Evolutionary conservation across 768 basidiomycete genomes (phyloP).

Genomic region (Sarcodon sp.): DNA sequence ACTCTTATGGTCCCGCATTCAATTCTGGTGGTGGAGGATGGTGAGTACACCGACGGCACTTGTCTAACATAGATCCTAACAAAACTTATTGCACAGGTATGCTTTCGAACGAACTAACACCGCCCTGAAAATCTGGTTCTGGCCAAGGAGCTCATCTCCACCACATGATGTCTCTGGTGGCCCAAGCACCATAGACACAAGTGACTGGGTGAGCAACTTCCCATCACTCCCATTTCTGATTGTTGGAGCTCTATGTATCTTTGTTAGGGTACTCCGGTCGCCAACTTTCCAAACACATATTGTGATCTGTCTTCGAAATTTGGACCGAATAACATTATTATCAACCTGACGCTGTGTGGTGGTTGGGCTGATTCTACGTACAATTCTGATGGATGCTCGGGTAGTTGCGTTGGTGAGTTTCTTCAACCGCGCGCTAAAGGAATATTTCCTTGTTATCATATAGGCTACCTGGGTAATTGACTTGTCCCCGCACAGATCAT

Average conservation of each 20-base stretch:
- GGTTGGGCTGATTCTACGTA: constrained; percentile 45
- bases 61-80: too few species aligned
- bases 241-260: too few species aligned
- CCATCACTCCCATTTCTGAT: too few species aligned
- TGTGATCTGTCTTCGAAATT: constrained; percentile 49
- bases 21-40: constrained; percentile 51
- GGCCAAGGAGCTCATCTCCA: constrained; percentile 34
- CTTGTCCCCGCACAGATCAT: constrained; percentile 25
- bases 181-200: constrained; percentile 29
- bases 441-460: neutral
- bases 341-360: constrained; percentile 61
- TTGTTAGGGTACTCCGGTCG: constrained; percentile 40
- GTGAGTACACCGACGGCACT: constrained; percentile 5
- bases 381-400: constrained; percentile 35
- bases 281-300: constrained; percentile 44
- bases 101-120: constrained; percentile 45
- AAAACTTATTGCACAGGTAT: constrained; percentile 9
- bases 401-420: constrained; percentile 33
- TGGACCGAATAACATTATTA: constrained; percentile 46
- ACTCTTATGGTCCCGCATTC: constrained; percentile 45
- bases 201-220: constrained; percentile 31
- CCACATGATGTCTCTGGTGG: constrained; percentile 35
- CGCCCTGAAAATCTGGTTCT: constrained; percentile 64
- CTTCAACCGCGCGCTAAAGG: neutral
- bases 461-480: neutral